Base-by-base conservation (phyloP, 2,329 filamentous ascomycete genomes). In the Diaporthe ampelina region DNA sequence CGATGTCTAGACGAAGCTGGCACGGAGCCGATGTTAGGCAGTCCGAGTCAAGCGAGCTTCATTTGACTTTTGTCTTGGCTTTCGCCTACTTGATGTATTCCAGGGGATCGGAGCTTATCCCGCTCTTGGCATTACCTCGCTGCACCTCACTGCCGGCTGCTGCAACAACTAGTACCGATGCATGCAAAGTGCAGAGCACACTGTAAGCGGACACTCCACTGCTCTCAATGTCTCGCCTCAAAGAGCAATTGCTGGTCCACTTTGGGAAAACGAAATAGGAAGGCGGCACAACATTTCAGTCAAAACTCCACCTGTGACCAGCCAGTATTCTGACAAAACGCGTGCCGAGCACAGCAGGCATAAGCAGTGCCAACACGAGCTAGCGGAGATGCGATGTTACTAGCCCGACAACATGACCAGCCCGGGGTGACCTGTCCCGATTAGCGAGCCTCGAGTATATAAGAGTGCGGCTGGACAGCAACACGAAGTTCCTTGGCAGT, bases 31-130 rank as follows among this genome's bases (percentile, higher is more conserved):
- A 67, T 37, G 29, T 48, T 32, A 50, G 61, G 21, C 43, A 35
- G 21, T 50, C 61, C 61, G 43, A 50, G 61, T 67, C 61, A 67
- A 50, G 43, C 35, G 43, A 50, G 61, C 29, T 24, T 50, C 11
- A 50, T 67, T 67, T 67, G 43, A 35, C 43, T 52, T 67, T 67
- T 67, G 61, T 48, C 61, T 67, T 67, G 61, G 61, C 61, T 67
- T 67, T 67, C 29, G 61, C 43, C 61, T 67, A 67, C n/a, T 26
- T 29, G 3, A 29, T 35, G 19, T 43, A 24, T 13, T 65, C 9
- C 3, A n/a, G 61, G 43, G 43, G 40, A 48, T 43, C 8, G 48
- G 61, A 67, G 43, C 43, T 67, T 50, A 48, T n/a, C 61, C 61
- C 61, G 29, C 6, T 13, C 61, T 67, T 67, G 61, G 61, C 61